A percentile compares a stretch with the other conserved stretches of the same genome.
Evolutionary conservation across 2,329 filamentous ascomycete species (phyloP).

Genomic region (Lachnellula occidentalis): DNA sequence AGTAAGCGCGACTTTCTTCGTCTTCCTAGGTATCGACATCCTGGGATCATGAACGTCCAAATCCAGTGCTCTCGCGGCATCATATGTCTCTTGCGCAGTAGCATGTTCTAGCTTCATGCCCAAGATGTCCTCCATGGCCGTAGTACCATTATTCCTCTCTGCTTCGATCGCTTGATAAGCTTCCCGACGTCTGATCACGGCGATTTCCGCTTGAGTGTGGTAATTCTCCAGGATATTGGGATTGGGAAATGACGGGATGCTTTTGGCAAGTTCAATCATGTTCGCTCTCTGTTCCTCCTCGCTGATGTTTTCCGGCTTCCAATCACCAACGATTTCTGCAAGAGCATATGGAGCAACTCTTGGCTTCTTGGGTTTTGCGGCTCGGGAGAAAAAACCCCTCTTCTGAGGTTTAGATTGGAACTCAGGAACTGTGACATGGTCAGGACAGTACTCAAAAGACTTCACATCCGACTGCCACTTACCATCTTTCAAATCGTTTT

Average conservation of each 20-base stretch:
- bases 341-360: constrained; percentile 4
- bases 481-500: constrained; percentile 25
- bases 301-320: constrained; percentile 15
- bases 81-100: neutral
- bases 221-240: constrained; percentile 13
- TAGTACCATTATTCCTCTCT: neutral
- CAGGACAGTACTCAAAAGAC: constrained; percentile 6
- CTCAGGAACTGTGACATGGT: constrained; percentile 16
- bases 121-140: neutral
- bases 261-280: constrained; percentile 10
- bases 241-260: constrained; percentile 9
- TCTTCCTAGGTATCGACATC: too few species aligned
- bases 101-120: neutral
- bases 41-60: neutral
- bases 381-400: neutral
- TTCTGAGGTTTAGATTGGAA: constrained; percentile 9
- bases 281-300: constrained; percentile 6
- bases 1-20: too few species aligned
- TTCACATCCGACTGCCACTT: neutral
- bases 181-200: neutral
- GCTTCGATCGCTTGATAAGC: neutral
- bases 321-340: constrained; percentile 14
- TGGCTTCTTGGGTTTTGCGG: neutral
- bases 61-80: neutral
- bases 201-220: constrained; percentile 15